Conservation (phyloP, 345 rosid genomes). For the Sonneratia caseolaris region DNA sequence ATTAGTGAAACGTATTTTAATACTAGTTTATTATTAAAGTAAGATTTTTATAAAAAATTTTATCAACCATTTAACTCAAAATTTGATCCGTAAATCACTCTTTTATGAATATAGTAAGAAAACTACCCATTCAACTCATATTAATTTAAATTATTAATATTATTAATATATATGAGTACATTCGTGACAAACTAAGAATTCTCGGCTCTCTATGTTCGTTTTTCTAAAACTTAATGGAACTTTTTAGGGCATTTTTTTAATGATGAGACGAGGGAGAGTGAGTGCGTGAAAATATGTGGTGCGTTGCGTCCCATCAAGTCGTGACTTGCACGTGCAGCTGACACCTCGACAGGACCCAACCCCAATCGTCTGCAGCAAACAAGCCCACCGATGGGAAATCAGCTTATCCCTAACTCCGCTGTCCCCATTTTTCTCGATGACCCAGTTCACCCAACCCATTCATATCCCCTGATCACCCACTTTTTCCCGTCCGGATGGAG, state of each 20-base stretch:
- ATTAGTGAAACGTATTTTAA: too few species aligned
- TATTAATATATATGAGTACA: too few species aligned
- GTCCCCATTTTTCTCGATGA: background rate
- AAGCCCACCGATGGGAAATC: constrained; percentile 9
- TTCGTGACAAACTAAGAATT: too few species aligned
- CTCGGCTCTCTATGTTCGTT: background rate
- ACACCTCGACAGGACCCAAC: background rate
- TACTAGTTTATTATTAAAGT: too few species aligned
- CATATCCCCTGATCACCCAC: background rate
- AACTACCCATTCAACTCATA: too few species aligned
- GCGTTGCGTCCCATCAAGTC: constrained; percentile 6
- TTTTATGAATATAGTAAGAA: too few species aligned
- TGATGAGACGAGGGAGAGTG: background rate
- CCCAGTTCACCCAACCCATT: background rate
- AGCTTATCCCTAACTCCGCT: background rate
- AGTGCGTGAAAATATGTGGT: too few species aligned
- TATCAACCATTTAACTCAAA: too few species aligned
- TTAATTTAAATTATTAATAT: too few species aligned
- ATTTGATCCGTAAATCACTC: too few species aligned
- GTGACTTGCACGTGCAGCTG: constrained; percentile 13
- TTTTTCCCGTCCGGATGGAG: too few species aligned
- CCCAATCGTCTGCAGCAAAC: constrained; percentile 6
- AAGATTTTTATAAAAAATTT: too few species aligned
- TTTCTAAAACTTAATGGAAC: background rate
- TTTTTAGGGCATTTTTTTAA: background rate